Percentiles rank a stretch among this genome's conserved stretches.
Conservation (phyloP, 257 asterid genomes). For the Perilla frutescens region DNA sequence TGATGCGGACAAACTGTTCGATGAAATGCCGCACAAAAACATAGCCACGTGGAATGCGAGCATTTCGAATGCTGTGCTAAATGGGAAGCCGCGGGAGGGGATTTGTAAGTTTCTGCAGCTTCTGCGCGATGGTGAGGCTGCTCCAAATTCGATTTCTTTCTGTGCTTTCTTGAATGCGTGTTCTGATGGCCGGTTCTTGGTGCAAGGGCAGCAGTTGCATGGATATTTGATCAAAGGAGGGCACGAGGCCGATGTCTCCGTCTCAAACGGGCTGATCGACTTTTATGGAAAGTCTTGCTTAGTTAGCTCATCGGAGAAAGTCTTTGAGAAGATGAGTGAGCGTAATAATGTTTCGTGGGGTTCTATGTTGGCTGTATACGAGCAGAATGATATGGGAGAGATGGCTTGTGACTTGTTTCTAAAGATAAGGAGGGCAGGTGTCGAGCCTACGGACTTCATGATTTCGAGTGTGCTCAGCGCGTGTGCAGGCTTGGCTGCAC, state of each 20-base stretch:
- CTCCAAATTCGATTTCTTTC: constrained; percentile 76
- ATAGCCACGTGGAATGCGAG: constrained; percentile 88
- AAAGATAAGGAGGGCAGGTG: constrained; percentile 51
- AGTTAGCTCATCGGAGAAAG: constrained; percentile 53
- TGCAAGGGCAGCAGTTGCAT: constrained; percentile 73
- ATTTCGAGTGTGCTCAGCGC: constrained; percentile 86
- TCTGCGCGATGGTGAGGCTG: constrained; percentile 43
- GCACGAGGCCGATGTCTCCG: constrained; percentile 58
- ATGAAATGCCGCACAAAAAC: constrained; percentile 70
- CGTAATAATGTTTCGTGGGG: constrained; percentile 84
- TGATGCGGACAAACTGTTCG: constrained; percentile 70
- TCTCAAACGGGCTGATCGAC: constrained; percentile 75
- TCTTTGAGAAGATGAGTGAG: constrained; percentile 57
- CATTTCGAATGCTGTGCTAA: constrained; percentile 68
- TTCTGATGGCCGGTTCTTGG: constrained; percentile 58
- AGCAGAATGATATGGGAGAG: constrained; percentile 80
- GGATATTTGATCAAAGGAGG: constrained; percentile 64
- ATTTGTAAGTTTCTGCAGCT: constrained; percentile 60
- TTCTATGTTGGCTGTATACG: constrained; percentile 74
- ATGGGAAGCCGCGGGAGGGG: constrained; percentile 56
- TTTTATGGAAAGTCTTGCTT: constrained; percentile 77
- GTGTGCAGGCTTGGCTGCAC: constrained; percentile 77
- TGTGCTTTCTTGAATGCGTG: constrained; percentile 85
- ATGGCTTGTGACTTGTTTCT: constrained; percentile 60
- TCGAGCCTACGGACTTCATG: constrained; percentile 71